A percentile compares a stretch with the other conserved stretches of the same genome.
Conservation (phyloP, 805 yeast genomes). For the Jamesozyma lodderae region DNA sequence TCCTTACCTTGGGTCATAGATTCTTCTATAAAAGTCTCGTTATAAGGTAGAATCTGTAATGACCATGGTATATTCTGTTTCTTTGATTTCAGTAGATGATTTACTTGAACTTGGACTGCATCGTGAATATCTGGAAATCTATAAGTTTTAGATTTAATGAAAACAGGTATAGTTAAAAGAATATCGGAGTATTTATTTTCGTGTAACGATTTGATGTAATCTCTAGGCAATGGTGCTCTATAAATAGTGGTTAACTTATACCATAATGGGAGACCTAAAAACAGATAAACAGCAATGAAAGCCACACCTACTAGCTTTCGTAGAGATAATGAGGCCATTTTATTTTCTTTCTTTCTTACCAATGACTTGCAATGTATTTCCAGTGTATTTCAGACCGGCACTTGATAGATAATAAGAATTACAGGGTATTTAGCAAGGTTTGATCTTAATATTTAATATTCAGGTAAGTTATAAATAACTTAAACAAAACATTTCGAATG, state of each 20-base stretch:
- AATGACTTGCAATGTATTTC: no score
- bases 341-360: no score
- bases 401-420: no score
- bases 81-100: constrained; percentile 28
- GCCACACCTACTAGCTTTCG: constrained; percentile 18
- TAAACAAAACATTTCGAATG: no score
- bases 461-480: no score
- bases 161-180: constrained; percentile 36
- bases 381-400: no score
- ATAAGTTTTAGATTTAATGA: constrained; percentile 36
- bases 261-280: constrained; percentile 37
- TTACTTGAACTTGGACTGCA: constrained; percentile 43
- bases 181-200: constrained; percentile 37
- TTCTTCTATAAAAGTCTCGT: constrained; percentile 12
- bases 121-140: constrained; percentile 58
- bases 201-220: constrained; percentile 30
- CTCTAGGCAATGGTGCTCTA: constrained; percentile 34
- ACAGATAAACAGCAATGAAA: constrained; percentile 23
- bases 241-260: constrained; percentile 34
- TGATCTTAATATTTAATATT: no score
- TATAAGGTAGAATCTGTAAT: constrained; percentile 21
- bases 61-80: constrained; percentile 31
- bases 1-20: constrained; percentile 6
- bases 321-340: constrained; percentile 5
- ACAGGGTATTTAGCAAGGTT: no score